A percentile compares a stretch with the other conserved stretches of the same genome.
These are phyloP conservation scores for Naematelia aurantialba DNA, from an alignment of 768 basidiomycete species.

Conservation along the genomic window DNA sequence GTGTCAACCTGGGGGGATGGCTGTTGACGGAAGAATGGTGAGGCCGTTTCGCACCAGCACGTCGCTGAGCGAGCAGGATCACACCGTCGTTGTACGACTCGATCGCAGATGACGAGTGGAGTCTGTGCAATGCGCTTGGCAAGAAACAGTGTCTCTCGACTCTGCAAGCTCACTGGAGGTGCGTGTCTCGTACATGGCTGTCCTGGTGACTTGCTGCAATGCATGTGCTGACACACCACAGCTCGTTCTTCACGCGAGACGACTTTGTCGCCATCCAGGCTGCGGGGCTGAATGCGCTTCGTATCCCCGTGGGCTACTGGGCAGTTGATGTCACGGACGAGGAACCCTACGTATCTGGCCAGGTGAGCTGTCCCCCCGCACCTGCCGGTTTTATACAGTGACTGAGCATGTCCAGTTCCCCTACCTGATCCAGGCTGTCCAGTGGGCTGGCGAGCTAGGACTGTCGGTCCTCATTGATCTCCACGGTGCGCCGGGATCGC, in stretches of 20 bases:
- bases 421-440: constrained; percentile 39
- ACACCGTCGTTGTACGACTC: constrained; percentile 38
- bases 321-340: constrained; percentile 31
- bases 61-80: constrained; percentile 28
- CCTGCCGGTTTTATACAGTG: constrained; percentile 5
- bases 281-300: constrained; percentile 40
- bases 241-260: constrained; percentile 32
- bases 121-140: constrained; percentile 26
- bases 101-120: constrained; percentile 40
- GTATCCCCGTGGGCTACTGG: constrained; percentile 47
- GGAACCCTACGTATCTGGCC: constrained; percentile 36
- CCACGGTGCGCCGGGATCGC: constrained; percentile 45
- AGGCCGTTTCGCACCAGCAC: neutral
- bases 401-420: constrained; percentile 20
- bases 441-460: constrained; percentile 38
- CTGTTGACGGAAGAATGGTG: constrained; percentile 32
- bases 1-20: constrained; percentile 49
- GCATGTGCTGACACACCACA: too few species aligned
- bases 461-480: constrained; percentile 40
- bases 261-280: constrained; percentile 34
- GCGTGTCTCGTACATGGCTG: neutral
- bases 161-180: constrained; percentile 34
- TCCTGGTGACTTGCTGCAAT: constrained; percentile 1
- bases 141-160: constrained; percentile 25
- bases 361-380: constrained; percentile 30